These are phyloP conservation scores for Gymnopilus dilepis DNA, from an alignment of 768 basidiomycete species.

Conservation along the genomic window DNA sequence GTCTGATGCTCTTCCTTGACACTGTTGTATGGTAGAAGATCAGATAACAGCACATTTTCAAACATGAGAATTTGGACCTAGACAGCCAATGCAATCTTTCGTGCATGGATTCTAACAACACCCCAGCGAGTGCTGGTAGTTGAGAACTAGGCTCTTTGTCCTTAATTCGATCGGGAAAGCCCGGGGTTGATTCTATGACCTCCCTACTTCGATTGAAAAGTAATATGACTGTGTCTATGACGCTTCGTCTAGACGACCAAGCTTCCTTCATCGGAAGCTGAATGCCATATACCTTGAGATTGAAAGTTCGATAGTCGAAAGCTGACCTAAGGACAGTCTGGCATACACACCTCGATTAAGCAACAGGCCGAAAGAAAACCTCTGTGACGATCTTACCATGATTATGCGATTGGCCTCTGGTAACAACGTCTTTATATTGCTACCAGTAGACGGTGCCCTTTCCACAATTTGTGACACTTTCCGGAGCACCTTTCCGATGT, in stretches of 20 bases:
- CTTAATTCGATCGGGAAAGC: constrained; percentile 28
- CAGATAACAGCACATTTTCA: not conserved
- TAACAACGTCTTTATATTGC: constrained; percentile 50
- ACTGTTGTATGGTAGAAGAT: constrained; percentile 16
- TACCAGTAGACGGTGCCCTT: constrained; percentile 47
- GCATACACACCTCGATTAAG: not conserved
- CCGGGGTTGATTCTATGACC: constrained; percentile 44
- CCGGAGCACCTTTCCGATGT: constrained; percentile 72
- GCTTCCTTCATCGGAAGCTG: constrained; percentile 70
- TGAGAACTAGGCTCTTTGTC: constrained; percentile 52
- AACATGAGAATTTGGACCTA: constrained; percentile 43
- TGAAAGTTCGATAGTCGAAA: constrained; percentile 74
- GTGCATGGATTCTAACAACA: constrained; percentile 67
- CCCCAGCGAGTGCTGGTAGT: constrained; percentile 66
- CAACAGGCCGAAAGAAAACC: not conserved
- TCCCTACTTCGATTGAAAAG: constrained; percentile 74
- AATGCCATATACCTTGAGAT: constrained; percentile 79
- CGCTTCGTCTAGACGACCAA: constrained; percentile 78
- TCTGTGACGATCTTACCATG: constrained; percentile 53
- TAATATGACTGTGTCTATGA: constrained; percentile 71
- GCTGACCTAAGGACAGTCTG: constrained; percentile 79
- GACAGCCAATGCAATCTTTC: constrained; percentile 74
- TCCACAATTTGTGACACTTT: constrained; percentile 58
- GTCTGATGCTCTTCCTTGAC: constrained; percentile 45
- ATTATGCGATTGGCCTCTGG: constrained; percentile 73